Evolutionary conservation across 2,329 filamentous ascomycete genomes (phyloP).

Genomic region (Endocalyx cinctus): DNA sequence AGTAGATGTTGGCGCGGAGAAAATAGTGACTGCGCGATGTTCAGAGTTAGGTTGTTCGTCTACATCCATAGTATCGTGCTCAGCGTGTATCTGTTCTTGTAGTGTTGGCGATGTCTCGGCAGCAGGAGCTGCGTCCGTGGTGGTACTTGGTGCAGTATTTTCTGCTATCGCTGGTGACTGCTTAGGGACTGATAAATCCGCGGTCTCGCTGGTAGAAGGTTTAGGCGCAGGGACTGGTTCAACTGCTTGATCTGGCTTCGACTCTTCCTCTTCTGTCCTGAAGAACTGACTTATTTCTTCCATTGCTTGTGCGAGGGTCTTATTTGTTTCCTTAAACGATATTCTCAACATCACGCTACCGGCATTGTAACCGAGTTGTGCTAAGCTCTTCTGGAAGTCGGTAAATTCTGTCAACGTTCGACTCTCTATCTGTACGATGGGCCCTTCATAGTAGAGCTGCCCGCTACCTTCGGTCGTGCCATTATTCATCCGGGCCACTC

Average conservation of each 20-base stretch:
- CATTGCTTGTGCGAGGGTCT: slow-evolving; percentile 82
- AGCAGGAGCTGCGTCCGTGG: slow-evolving; percentile 4
- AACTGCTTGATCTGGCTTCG: slow-evolving; percentile 10
- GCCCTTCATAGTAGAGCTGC: slow-evolving; percentile 82
- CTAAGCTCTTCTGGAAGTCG: slow-evolving; percentile 84
- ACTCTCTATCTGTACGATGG: slow-evolving; percentile 78
- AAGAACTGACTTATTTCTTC: slow-evolving; percentile 74
- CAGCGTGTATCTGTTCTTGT: slow-evolving; percentile 6
- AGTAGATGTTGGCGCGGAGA: slow-evolving; percentile 67
- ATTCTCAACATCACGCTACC: slow-evolving; percentile 77
- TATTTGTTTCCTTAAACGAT: slow-evolving; percentile 69
- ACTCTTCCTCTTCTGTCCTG: slow-evolving; percentile 39
- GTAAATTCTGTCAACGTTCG: slow-evolving; percentile 70
- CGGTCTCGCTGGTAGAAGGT: not conserved
- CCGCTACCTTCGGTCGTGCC: slow-evolving; percentile 58
- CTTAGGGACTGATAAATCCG: not conserved
- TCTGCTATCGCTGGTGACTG: no score
- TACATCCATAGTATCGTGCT: slow-evolving; percentile 22
- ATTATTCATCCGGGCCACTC: slow-evolving; percentile 58
- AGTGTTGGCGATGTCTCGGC: slow-evolving; percentile 4
- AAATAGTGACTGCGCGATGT: slow-evolving; percentile 61
- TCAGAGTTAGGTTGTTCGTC: slow-evolving; percentile 22
- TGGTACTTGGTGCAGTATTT: not conserved
- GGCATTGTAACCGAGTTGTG: slow-evolving; percentile 80
- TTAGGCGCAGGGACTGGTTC: not conserved